These are phyloP conservation scores for Colletotrichum endophyticum DNA, from an alignment of 2,329 filamentous ascomycete species.

Conservation along the genomic window DNA sequence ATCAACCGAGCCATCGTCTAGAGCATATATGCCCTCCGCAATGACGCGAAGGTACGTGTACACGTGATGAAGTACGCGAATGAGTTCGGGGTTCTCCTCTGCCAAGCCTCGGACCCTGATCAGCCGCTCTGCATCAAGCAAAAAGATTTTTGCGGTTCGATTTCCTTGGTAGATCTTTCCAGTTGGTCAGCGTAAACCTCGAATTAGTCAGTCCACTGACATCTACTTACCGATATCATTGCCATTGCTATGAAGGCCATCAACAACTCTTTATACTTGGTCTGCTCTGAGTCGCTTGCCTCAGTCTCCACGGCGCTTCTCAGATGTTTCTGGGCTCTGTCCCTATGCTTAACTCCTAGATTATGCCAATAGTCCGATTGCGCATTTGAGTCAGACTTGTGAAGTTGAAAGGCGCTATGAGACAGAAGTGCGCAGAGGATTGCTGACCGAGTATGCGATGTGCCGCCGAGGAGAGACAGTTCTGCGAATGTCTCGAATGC, in stretches of 20 bases:
- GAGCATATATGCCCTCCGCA: slow-evolving; percentile 38
- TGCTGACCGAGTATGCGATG: slow-evolving; percentile 40
- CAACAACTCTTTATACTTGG: slow-evolving; percentile 47
- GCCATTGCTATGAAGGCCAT: slow-evolving; percentile 44
- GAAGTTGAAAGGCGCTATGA: slow-evolving; percentile 45
- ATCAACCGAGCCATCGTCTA: neutral
- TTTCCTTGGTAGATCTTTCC: neutral
- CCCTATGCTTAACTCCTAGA: neutral
- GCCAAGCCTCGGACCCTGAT: slow-evolving; percentile 43
- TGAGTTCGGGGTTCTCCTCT: slow-evolving; percentile 34
- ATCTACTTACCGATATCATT: slow-evolving; percentile 22
- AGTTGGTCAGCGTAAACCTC: neutral
- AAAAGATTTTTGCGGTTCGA: slow-evolving; percentile 16
- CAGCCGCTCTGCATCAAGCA: slow-evolving; percentile 46
- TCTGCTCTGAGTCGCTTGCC: slow-evolving; percentile 29
- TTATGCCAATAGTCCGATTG: neutral
- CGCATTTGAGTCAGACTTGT: slow-evolving; percentile 21
- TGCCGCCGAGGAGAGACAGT: slow-evolving; percentile 40
- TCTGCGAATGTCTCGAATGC: slow-evolving; percentile 45
- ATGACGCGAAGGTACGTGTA: slow-evolving; percentile 50
- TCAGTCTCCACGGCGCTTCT: slow-evolving; percentile 27
- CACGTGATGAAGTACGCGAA: slow-evolving; percentile 49
- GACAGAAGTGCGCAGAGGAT: slow-evolving; percentile 44
- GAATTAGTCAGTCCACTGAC: neutral
- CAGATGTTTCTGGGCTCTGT: neutral